phyloP scores from a whole-genome alignment of 345 rosid genomes.

The Citrus mangshanensis region DNA sequence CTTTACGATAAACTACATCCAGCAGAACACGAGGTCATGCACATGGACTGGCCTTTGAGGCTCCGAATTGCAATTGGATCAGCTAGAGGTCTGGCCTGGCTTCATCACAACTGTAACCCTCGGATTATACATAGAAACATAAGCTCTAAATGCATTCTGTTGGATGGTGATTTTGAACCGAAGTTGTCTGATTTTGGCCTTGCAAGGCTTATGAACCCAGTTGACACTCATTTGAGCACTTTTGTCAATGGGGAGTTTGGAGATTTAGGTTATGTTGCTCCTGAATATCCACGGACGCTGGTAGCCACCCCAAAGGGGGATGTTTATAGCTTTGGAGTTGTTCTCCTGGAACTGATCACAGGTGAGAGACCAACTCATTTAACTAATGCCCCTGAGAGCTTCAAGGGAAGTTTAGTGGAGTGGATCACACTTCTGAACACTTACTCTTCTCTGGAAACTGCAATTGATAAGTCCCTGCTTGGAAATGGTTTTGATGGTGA shows the following conservation, averaged over 20 bases:
- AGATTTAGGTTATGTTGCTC: conserved; percentile 21
- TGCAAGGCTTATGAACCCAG: conserved; percentile 25
- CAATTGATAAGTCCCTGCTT: conserved; percentile 19
- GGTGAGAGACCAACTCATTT: conserved; percentile 16
- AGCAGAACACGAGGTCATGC: background rate
- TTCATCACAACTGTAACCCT: conserved; percentile 26
- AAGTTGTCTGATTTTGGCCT: conserved; percentile 26
- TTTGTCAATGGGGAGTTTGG: conserved; percentile 26
- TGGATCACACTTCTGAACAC: conserved; percentile 11
- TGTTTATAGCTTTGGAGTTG: conserved; percentile 25
- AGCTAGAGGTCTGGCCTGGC: conserved; percentile 39
- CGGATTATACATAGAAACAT: conserved; percentile 25
- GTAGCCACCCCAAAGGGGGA: conserved; percentile 29
- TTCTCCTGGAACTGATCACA: conserved; percentile 29
- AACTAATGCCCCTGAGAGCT: conserved; percentile 10
- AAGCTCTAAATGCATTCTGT: conserved; percentile 28
- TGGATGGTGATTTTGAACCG: conserved; percentile 25
- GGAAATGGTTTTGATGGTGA: conserved; percentile 23
- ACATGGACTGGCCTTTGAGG: conserved; percentile 29
- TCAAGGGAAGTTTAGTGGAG: conserved; percentile 12
- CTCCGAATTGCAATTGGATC: conserved; percentile 19
- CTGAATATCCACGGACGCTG: conserved; percentile 16
- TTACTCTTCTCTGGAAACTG: conserved; percentile 3
- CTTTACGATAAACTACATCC: conserved; percentile 21
- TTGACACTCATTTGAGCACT: conserved; percentile 9